phyloP scores from a whole-genome alignment of 371 early-diverging fungal species.

The Haplosporangium sp. region DNA sequence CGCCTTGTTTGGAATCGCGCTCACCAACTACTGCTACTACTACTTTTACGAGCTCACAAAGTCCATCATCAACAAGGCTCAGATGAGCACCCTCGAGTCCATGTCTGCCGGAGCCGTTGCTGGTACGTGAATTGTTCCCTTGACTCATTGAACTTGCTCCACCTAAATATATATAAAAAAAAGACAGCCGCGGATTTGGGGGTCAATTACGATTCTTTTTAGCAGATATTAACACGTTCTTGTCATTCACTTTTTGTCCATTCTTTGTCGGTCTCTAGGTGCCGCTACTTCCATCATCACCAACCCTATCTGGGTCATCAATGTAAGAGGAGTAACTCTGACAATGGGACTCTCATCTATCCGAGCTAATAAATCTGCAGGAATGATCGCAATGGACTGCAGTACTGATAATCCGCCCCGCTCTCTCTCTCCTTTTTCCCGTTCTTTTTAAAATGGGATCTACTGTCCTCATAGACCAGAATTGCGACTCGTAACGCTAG shows the following conservation, averaged over 20 bases:
- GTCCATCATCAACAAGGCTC: conserved; percentile 80
- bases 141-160: too few relatives aligned
- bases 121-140: too few relatives aligned
- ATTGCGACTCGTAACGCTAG: conserved; percentile 72
- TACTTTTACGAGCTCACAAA: conserved; percentile 96
- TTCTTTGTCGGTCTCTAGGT: conserved; percentile 43
- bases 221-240: too few relatives aligned
- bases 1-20: conserved; percentile 94
- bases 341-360: background rate
- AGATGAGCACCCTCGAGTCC: conserved; percentile 85
- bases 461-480: conserved; percentile 64
- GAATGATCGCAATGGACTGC: too few relatives aligned
- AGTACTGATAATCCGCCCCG: too few relatives aligned
- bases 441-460: background rate
- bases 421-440: background rate
- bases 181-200: too few relatives aligned
- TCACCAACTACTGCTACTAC: conserved; percentile 96
- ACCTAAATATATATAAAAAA: too few relatives aligned
- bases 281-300: conserved; percentile 88
- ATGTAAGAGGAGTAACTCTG: conserved; percentile 73
- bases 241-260: background rate
- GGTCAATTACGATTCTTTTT: too few relatives aligned
- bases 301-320: conserved; percentile 98
- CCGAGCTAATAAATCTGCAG: too few relatives aligned
- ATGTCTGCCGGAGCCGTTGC: conserved; percentile 95